Evolutionary conservation across 176 grass and related monocot species (phyloP), one percentile per base, ranked within the genome.

Genomic region (Aechmea fasciata): DNA sequence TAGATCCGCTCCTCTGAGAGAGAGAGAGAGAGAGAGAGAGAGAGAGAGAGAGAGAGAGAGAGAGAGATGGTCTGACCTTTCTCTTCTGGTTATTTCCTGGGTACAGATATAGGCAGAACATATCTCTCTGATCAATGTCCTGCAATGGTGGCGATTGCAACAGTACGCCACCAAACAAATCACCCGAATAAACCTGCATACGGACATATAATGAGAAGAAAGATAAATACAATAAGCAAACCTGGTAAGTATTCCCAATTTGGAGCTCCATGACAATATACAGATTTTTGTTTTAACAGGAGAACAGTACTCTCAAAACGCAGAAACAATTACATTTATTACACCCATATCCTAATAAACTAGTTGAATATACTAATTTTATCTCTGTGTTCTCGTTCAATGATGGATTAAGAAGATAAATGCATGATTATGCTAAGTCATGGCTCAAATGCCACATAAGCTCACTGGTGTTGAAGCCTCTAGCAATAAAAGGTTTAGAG

Each of bases 41-140:
- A 79, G 10, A 24, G 51, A 57, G 20, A 26, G 14, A 51, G 28
- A 18, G 11, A 75, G 9, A n/a, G 26, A 57, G 19, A 57, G 1
- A 23, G 13, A 4, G 2, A 77, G 1, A 57, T 12, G 49, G 22
- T 15, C 10, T 52, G 8, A 76, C 68, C 66, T 68, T 93, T 83
- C 69, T 90, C 6, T 84, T 88, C 73, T 65, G 59, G 55, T 90
- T 87, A 85, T 76, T 90, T 80, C 89, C 89, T 75, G 89, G 87
- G 80, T 87, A 81, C 72, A 99, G 79, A 78, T 83, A 99, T 77
- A 99, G 67, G 75, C 87, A 90, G 79, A 99, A 90, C 69, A 87
- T 83, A 52, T 99, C 89, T 88, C 94, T 87, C 18, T 88, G 82
- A 77, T 93, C 89, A 71, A 75, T 77, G 54, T 99, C 87, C 75